Conservation (phyloP, 371 early-diverging fungal genomes). For the Batrachochytrium dendrobatidis region DNA sequence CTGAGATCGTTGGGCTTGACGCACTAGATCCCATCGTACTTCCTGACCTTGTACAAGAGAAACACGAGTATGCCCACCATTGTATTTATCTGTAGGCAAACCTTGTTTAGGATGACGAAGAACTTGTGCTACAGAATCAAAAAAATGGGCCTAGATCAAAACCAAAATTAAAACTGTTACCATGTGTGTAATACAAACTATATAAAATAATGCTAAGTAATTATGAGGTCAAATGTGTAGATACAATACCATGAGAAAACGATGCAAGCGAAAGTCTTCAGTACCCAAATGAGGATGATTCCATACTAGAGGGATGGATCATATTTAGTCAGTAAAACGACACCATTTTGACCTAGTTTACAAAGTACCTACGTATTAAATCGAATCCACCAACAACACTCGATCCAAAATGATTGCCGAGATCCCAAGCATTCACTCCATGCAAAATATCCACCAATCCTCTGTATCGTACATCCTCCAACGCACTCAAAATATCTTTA, state of each 20-base stretch:
- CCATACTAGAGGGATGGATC: conserved; percentile 22
- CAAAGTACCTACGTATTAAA: conserved; percentile 10
- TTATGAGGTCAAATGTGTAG: too few species aligned
- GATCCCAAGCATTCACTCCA: conserved; percentile 45
- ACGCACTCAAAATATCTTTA: conserved; percentile 24
- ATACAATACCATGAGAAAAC: conserved; percentile 50
- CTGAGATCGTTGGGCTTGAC: conserved; percentile 28
- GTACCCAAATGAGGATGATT: conserved; percentile 48
- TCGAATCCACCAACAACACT: conserved; percentile 5
- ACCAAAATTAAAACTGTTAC: too few species aligned
- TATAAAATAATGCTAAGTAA: too few species aligned
- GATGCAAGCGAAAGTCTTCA: conserved; percentile 45
- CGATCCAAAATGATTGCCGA: conserved; percentile 18
- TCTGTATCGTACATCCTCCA: conserved; percentile 9
- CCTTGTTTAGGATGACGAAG: conserved; percentile 10
- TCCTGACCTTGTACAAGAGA: conserved; percentile 45
- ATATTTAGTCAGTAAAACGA: background rate
- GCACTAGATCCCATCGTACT: conserved; percentile 39
- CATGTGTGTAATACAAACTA: too few species aligned
- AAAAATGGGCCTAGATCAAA: too few species aligned
- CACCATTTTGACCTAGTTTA: background rate
- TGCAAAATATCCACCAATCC: conserved; percentile 23
- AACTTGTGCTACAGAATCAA: conserved; percentile 26
- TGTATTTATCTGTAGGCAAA: conserved; percentile 1
- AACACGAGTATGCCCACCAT: conserved; percentile 19